Evolutionary conservation across 768 basidiomycete species (phyloP).

Genomic region (Multifurca ochricompacta): DNA sequence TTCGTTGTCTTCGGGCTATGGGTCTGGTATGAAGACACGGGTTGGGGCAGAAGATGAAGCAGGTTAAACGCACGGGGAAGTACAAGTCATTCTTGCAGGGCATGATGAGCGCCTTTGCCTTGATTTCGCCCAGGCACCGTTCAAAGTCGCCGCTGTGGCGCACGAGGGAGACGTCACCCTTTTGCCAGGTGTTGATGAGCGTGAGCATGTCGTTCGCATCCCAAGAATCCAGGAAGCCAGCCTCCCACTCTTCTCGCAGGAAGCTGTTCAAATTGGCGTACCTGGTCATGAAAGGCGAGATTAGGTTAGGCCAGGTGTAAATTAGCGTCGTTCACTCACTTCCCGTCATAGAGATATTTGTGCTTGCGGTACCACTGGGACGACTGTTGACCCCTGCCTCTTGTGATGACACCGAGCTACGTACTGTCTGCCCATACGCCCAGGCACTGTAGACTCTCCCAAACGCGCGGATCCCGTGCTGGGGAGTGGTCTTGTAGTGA

Average conservation of each 20-base stretch:
- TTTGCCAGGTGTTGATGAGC: constrained; percentile 43
- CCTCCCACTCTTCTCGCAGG: constrained; percentile 45
- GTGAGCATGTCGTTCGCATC: constrained; percentile 50
- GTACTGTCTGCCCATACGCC: constrained; percentile 49
- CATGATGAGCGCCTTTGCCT: constrained; percentile 46
- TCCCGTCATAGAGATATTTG: constrained; percentile 35
- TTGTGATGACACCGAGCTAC: constrained; percentile 9
- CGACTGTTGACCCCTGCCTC: neutral
- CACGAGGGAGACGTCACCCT: constrained; percentile 40
- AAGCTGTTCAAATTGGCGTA: constrained; percentile 41
- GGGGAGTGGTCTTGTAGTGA: constrained; percentile 41
- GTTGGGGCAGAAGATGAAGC: neutral
- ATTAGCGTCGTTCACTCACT: constrained; percentile 25
- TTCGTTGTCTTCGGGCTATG: constrained; percentile 48
- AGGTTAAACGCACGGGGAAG: constrained; percentile 32
- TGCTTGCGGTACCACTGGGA: constrained; percentile 49
- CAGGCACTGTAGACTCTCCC: constrained; percentile 49
- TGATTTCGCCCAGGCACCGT: constrained; percentile 35
- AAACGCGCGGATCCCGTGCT: constrained; percentile 47
- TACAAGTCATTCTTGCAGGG: constrained; percentile 51
- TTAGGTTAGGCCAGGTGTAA: neutral
- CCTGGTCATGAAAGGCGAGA: constrained; percentile 22
- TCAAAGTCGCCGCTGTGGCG: constrained; percentile 37
- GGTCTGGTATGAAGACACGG: neutral
- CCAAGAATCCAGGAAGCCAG: constrained; percentile 34